A percentile compares a stretch with the other conserved stretches of the same genome.
These are phyloP conservation scores for Globisporangium alternatum DNA, from an alignment of 352 stramenopile species.

Conservation along the genomic window DNA sequence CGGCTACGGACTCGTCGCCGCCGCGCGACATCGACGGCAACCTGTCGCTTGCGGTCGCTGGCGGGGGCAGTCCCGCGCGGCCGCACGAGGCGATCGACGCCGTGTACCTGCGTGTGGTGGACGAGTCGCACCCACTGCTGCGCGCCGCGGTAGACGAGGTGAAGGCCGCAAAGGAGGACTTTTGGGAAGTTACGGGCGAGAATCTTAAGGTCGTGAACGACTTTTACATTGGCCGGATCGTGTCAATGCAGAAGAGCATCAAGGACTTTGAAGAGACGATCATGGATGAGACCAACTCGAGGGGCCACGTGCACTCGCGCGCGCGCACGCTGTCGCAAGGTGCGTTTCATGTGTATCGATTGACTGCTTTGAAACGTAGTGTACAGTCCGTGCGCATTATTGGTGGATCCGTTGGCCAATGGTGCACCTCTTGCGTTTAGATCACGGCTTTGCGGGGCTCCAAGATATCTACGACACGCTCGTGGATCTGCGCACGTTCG, in stretches of 20 bases:
- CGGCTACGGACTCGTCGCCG: conserved; percentile 7
- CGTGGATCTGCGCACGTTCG: conserved; percentile 87
- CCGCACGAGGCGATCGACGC: conserved; percentile 13
- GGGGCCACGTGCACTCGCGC: conserved; percentile 74
- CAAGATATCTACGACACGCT: conserved; percentile 90
- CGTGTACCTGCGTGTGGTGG: conserved; percentile 35
- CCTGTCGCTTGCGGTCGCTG: neutral
- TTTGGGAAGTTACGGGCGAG: conserved; percentile 74
- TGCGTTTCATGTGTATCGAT: conserved; percentile 10
- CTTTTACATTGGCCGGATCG: conserved; percentile 73
- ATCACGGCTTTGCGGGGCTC: conserved; percentile 77
- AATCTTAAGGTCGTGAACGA: conserved; percentile 87
- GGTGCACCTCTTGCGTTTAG: conserved; percentile 12
- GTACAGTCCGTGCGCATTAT: neutral
- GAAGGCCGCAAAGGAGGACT: conserved; percentile 75
- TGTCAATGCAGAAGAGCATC: conserved; percentile 61
- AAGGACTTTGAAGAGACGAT: conserved; percentile 76
- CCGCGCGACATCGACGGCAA: neutral
- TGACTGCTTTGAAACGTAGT: neutral
- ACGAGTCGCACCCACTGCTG: conserved; percentile 67
- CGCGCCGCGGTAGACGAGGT: conserved; percentile 52
- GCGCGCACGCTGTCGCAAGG: conserved; percentile 59
- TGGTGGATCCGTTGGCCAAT: neutral
- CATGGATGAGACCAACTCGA: conserved; percentile 62
- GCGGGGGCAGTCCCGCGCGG: conserved; percentile 5